Conservation (phyloP, 768 basidiomycete genomes). For the Rubroboletus pulcherrimus region DNA sequence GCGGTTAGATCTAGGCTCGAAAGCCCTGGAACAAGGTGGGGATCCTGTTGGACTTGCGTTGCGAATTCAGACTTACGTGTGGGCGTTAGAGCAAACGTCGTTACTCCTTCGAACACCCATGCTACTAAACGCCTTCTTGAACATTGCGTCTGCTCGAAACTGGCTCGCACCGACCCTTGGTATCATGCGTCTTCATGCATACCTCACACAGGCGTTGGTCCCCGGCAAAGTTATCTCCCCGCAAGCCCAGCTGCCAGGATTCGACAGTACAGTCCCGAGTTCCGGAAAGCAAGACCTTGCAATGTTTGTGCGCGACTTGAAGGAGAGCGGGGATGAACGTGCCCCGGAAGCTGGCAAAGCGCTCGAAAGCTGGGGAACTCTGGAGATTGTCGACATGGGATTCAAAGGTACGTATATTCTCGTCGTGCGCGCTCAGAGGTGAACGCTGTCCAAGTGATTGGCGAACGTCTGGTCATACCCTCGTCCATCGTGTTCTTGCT, state of each 20-base stretch:
- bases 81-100: slow-evolving; percentile 60
- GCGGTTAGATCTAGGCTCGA: slow-evolving; percentile 51
- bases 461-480: slow-evolving; percentile 83
- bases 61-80: not conserved
- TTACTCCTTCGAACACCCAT: slow-evolving; percentile 70
- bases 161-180: slow-evolving; percentile 82
- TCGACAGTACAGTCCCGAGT: slow-evolving; percentile 41
- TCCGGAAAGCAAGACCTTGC: slow-evolving; percentile 21
- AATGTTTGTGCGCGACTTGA: slow-evolving; percentile 14
- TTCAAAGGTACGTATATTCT: slow-evolving; percentile 68
- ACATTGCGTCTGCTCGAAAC: slow-evolving; percentile 78
- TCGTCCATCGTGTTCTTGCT: slow-evolving; percentile 84
- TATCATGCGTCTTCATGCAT: slow-evolving; percentile 79
- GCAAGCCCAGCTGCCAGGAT: slow-evolving; percentile 77
- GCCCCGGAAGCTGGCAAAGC: slow-evolving; percentile 44
- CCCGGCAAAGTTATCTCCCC: slow-evolving; percentile 44
- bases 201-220: slow-evolving; percentile 78
- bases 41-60: slow-evolving; percentile 1
- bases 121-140: slow-evolving; percentile 76
- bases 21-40: slow-evolving; percentile 62
- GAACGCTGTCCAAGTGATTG: slow-evolving; percentile 59
- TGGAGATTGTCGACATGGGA: slow-evolving; percentile 75
- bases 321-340: slow-evolving; percentile 16
- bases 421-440: not conserved
- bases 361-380: slow-evolving; percentile 63